These are phyloP conservation scores for Calonectria ilicicola DNA, from an alignment of 2,329 filamentous ascomycete species.

Conservation along the genomic window DNA sequence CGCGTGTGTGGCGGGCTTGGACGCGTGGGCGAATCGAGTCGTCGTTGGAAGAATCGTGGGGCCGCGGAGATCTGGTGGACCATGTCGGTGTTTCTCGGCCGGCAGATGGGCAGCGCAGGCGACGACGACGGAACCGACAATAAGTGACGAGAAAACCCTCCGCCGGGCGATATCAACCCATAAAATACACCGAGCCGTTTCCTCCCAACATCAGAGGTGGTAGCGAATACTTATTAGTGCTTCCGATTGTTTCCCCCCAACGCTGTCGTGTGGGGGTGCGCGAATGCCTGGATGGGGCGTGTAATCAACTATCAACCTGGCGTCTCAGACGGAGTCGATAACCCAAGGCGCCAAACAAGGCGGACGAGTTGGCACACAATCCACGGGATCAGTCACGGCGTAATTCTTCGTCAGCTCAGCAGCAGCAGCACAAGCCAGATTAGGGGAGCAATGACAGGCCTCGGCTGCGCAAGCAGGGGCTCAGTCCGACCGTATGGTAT, in stretches of 20 bases:
- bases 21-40: constrained; percentile 34
- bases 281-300: constrained; percentile 22
- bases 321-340: neutral
- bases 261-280: constrained; percentile 12
- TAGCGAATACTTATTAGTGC: constrained; percentile 34
- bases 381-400: constrained; percentile 6
- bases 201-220: constrained; percentile 25
- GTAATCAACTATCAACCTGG: constrained; percentile 20
- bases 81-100: constrained; percentile 4
- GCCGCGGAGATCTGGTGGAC: constrained; percentile 34
- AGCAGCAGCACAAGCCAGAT: neutral
- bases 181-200: neutral
- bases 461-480: constrained; percentile 10
- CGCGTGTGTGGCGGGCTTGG: constrained; percentile 20
- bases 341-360: constrained; percentile 14
- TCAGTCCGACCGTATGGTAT: neutral
- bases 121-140: neutral
- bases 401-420: constrained; percentile 3
- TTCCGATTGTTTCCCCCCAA: constrained; percentile 19
- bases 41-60: constrained; percentile 29
- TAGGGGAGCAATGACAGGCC: constrained; percentile 3
- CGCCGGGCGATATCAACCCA: neutral
- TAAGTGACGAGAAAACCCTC: neutral
- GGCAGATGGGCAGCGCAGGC: neutral
- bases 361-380: constrained; percentile 1